Evolutionary conservation across 2,329 filamentous ascomycete genomes (phyloP).

Genomic region (Hortaea werneckii): DNA sequence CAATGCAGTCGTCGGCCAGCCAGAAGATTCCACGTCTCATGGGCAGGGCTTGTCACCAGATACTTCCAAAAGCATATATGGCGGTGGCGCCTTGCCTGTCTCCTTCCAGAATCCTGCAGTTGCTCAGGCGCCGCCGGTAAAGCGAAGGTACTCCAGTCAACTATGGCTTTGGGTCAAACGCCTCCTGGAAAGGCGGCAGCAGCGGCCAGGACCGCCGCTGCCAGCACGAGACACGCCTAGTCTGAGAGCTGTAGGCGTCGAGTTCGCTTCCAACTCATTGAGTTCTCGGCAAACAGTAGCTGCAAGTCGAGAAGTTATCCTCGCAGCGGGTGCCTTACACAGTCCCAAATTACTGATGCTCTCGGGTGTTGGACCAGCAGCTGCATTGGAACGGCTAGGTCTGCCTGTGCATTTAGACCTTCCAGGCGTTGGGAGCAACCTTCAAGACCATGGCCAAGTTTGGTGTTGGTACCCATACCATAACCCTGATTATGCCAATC

Average conservation of each 20-base stretch:
- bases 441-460: slow-evolving; percentile 46
- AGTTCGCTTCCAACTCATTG: slow-evolving; percentile 15
- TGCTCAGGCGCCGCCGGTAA: not conserved
- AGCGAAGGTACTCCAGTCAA: not conserved
- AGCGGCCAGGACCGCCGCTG: not conserved
- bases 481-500: slow-evolving; percentile 10
- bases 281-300: slow-evolving; percentile 11
- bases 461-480: slow-evolving; percentile 16
- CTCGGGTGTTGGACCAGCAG: slow-evolving; percentile 47
- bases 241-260: slow-evolving; percentile 9
- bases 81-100: slow-evolving; percentile 6
- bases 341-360: slow-evolving; percentile 24
- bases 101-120: slow-evolving; percentile 2
- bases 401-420: slow-evolving; percentile 47
- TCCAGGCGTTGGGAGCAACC: slow-evolving; percentile 53
- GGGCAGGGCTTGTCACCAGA: slow-evolving; percentile 1
- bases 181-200: not conserved
- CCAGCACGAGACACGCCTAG: not conserved
- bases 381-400: slow-evolving; percentile 34
- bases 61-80: slow-evolving; percentile 11
- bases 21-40: not conserved
- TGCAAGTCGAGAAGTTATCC: slow-evolving; percentile 20
- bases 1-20: slow-evolving; percentile 4
- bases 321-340: slow-evolving; percentile 21
- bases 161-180: not conserved